These are phyloP conservation scores for Parachaetomium inaequale DNA, from an alignment of 495 filamentous ascomycete genomes.

Conservation along the genomic window DNA sequence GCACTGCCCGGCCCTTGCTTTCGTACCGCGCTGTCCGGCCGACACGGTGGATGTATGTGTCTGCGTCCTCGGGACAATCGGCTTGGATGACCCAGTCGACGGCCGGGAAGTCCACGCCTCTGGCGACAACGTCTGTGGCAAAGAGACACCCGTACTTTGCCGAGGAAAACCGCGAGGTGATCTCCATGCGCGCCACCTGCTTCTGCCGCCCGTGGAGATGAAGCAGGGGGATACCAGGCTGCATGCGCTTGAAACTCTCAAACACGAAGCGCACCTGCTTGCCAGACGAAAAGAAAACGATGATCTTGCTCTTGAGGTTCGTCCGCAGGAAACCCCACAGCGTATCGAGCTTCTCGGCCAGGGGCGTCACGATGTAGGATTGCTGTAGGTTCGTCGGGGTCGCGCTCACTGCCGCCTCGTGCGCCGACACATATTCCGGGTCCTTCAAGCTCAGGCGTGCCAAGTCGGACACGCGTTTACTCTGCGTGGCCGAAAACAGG, in stretches of 20 bases:
- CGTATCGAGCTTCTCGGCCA: conserved; percentile 84
- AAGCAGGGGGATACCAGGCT: conserved; percentile 91
- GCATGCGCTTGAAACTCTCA: conserved; percentile 87
- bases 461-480: conserved; percentile 86
- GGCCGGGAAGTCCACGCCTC: conserved; percentile 91
- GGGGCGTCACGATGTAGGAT: conserved; percentile 79
- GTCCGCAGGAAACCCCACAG: conserved; percentile 86
- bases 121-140: conserved; percentile 89
- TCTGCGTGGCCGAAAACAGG: conserved; percentile 95
- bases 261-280: conserved; percentile 97
- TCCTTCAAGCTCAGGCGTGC: conserved; percentile 83
- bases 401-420: conserved; percentile 74
- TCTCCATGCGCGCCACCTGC: conserved; percentile 79
- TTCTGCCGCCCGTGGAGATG: conserved; percentile 95
- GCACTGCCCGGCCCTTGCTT: conserved; percentile 75
- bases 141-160: conserved; percentile 83
- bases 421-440: conserved; percentile 91
- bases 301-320: conserved; percentile 85
- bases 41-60: conserved; percentile 96
- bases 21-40: conserved; percentile 94
- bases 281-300: conserved; percentile 89
- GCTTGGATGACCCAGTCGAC: conserved; percentile 97
- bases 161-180: conserved; percentile 73
- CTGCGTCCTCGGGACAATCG: conserved; percentile 92
- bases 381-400: conserved; percentile 85